Base-by-base conservation (phyloP, 2,329 filamentous ascomycete genomes). In the Trichoderma brevicompactum region DNA sequence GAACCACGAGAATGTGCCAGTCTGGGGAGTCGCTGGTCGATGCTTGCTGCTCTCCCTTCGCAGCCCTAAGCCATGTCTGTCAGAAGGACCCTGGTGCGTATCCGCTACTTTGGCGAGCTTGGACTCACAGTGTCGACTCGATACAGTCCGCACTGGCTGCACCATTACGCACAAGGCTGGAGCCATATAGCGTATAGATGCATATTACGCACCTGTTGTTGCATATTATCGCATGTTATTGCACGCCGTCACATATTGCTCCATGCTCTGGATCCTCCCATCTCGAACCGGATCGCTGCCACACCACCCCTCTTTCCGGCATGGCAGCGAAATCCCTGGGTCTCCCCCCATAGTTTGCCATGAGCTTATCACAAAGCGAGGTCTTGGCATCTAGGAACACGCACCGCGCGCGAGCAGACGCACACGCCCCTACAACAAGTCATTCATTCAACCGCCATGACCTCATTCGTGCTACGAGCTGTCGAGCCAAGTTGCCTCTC, bases 271-370 rank as follows among this genome's bases (percentile, higher is more conserved):
- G 54, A 58, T 64, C 52, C 43, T 55, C 43, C 32, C 61, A 36
- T 40, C 36, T 65, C 62, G 43, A 65, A 65, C 63, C 55, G 63
- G 55, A 65, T 65, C 54, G 48, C 55, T 60, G 54, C 63, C 63
- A 46, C 63, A 40, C 54, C 46, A 12, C 63, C 46, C 63, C 48
- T 52, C 40, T 41, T 41, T 65, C 34, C 40, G 41, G 41, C n/a
- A 48, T 46, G 41, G 48, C 59, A 38, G 43, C 23, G 17, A 50
- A 48, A 19, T 28, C 4, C 10, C 41, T 28, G 23, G 23, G 23
- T 5, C 23, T 28, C 23, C 17, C 59, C 59, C 59, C 59, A 63
- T 63, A 63, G 17, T 63, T 63, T 63, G 59, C 59, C 59, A 63
- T 54, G 59, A 63, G 59, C 59, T 63, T 63, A 63, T 63, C 40